A percentile compares a stretch with the other conserved stretches of the same genome.
phyloP scores from a whole-genome alignment of 2,329 filamentous ascomycete species.

The Neoscytalidium dimidiatum region DNA sequence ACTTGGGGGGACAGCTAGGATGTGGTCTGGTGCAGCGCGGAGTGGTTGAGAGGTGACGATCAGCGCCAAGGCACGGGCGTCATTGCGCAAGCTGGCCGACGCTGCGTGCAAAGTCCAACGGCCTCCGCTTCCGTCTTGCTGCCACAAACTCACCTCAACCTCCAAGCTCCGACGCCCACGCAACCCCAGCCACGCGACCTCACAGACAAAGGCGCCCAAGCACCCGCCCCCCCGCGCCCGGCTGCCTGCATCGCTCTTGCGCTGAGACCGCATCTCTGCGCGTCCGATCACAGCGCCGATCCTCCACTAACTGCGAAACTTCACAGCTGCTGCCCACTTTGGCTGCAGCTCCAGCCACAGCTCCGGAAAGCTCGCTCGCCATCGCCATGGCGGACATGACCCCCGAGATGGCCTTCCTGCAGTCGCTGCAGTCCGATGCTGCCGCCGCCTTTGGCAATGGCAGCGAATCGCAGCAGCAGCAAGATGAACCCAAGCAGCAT shows the following conservation, averaged over 20 bases:
- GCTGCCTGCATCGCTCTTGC: not conserved
- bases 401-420: conserved; percentile 55
- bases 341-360: not conserved
- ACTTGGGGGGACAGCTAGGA: conserved; percentile 5
- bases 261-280: conserved; percentile 1
- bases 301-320: conserved; percentile 10
- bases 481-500: conserved; percentile 4
- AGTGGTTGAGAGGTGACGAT: conserved; percentile 5
- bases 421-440: conserved; percentile 49
- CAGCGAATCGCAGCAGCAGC: conserved; percentile 32
- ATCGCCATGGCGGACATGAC: conserved; percentile 54
- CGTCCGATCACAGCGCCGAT: not conserved
- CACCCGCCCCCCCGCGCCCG: not conserved
- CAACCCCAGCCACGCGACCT: not conserved
- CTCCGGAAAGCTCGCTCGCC: not conserved
- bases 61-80: conserved; percentile 11
- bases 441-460: conserved; percentile 37
- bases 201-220: not conserved
- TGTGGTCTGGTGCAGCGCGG: conserved; percentile 2
- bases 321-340: conserved; percentile 9
- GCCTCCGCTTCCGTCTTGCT: conserved; percentile 16
- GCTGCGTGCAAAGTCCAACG: conserved; percentile 11
- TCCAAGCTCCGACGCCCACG: not conserved
- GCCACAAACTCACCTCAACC: not conserved
- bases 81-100: conserved; percentile 9